Base-by-base conservation (phyloP, 441 rosid species). In the Metrosideros polymorpha region DNA sequence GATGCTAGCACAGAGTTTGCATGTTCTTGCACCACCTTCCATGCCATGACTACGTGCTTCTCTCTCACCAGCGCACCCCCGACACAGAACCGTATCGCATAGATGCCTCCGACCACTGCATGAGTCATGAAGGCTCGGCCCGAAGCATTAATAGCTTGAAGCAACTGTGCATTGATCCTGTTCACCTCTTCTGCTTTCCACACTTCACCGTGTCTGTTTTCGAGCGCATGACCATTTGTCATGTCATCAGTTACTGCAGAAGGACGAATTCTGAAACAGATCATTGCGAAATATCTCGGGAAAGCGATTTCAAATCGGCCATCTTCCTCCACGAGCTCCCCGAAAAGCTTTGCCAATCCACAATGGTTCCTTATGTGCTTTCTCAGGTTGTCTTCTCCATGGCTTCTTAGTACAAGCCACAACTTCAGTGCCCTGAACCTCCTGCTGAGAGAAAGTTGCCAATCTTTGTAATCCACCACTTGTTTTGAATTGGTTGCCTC, bases 51-150 rank as follows among this genome's bases (percentile, higher is more conserved):
- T n/a, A 90, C 92, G 57, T 92, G 94, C 39, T 85, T 86, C 45
- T 91, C 91, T 87, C 47, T 71, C 15, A 5, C 14, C 55, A 43
- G 17, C 18, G 90, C 83, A 14, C 91, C 89, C 15, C 95, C 92
- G 2, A 93, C 82, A 0, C 91, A 90, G 49, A 92, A 92, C 55
- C 94, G 84, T 71, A 92, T 84, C 3, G 90, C 71, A 22, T 84
- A 86, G 12, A 86, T 59, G 2, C 90, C 91, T 42, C 85, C 90
- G 1, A 92, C 91, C 85, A 63, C 84, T 7, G 92, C 89, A 85
- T 93, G 95, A 29, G 89, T 91, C 88, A 92, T 86, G 88, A 86
- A 93, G 15, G 87, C 50, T 25, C 82, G 84, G 59, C 94, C 94
- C 3, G 89, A 87, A 27, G 89, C 89, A 85, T 93, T 93, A 30